Evolutionary conservation across 2,329 filamentous ascomycete genomes (phyloP).

Genomic region (Paradendryphiella salina): DNA sequence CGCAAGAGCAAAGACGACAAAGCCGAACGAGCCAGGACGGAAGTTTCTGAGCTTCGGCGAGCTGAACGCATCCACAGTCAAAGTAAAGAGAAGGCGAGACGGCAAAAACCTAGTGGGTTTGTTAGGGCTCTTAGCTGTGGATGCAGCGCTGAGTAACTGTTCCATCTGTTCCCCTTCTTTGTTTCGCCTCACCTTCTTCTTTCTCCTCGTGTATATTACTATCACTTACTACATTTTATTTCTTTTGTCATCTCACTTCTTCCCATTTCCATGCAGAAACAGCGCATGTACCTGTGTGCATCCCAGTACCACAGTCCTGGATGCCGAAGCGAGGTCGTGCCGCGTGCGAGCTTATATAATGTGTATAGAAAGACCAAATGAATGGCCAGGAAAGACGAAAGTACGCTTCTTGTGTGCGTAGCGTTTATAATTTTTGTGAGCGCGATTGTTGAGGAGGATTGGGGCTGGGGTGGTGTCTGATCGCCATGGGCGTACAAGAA

Average conservation of each 20-base stretch:
- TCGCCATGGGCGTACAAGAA: too few species aligned
- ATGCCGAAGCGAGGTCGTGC: too few species aligned
- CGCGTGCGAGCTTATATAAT: too few species aligned
- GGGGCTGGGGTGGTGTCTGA: too few species aligned
- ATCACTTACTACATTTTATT: background rate
- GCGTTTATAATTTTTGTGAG: too few species aligned
- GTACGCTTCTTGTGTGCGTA: too few species aligned
- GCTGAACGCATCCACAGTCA: constrained; percentile 6
- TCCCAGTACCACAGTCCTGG: too few species aligned
- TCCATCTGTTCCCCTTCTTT: background rate
- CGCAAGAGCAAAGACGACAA: constrained; percentile 11
- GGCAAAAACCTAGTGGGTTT: constrained; percentile 33
- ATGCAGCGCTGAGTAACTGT: constrained; percentile 15
- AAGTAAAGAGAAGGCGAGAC: constrained; percentile 18
- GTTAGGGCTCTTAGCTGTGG: constrained; percentile 43
- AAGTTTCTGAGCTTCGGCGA: constrained; percentile 4
- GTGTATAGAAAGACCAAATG: too few species aligned
- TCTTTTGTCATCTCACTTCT: background rate
- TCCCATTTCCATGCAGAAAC: too few species aligned
- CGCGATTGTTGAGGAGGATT: too few species aligned
- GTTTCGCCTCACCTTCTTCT: background rate
- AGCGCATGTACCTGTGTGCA: too few species aligned
- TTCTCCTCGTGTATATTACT: background rate
- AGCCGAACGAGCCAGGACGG: constrained; percentile 3
- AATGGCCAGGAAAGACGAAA: too few species aligned